phyloP scores from a whole-genome alignment of 176 grass and related monocot species.

The Pharus latifolius region DNA sequence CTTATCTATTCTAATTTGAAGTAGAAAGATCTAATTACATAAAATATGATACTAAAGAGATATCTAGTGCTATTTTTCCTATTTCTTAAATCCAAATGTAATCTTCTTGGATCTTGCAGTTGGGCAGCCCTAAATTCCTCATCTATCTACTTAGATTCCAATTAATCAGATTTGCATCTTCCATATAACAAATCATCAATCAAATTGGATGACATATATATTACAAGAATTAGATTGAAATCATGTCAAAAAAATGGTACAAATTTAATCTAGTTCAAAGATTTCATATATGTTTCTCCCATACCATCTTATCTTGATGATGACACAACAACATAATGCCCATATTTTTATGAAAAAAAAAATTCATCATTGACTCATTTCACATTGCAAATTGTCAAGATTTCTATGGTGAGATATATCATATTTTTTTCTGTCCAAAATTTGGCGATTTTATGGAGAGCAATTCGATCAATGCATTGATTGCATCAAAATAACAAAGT shows the following conservation, averaged over 20 bases:
- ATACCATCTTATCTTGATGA: neutral
- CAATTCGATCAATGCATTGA: too few species aligned
- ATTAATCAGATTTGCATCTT: neutral
- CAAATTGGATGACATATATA: neutral
- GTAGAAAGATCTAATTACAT: too few species aligned
- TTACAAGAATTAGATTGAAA: neutral
- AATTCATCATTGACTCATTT: too few species aligned
- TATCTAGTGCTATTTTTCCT: too few species aligned
- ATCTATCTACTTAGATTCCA: neutral
- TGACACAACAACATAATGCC: neutral
- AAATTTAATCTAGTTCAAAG: neutral
- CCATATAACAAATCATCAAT: neutral
- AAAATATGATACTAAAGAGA: too few species aligned
- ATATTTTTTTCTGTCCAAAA: neutral
- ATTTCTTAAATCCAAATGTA: neutral
- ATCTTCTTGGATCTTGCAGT: neutral
- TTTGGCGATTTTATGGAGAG: too few species aligned
- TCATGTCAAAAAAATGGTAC: constrained; percentile 17
- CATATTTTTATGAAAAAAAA: too few species aligned
- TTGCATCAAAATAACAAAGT: too few species aligned
- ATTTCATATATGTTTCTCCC: neutral
- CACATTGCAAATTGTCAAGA: neutral
- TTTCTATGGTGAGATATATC: neutral
- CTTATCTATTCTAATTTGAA: too few species aligned
- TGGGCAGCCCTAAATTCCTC: neutral